Conservation (phyloP, 495 filamentous ascomycete species). For the Hamigera avellanea region DNA sequence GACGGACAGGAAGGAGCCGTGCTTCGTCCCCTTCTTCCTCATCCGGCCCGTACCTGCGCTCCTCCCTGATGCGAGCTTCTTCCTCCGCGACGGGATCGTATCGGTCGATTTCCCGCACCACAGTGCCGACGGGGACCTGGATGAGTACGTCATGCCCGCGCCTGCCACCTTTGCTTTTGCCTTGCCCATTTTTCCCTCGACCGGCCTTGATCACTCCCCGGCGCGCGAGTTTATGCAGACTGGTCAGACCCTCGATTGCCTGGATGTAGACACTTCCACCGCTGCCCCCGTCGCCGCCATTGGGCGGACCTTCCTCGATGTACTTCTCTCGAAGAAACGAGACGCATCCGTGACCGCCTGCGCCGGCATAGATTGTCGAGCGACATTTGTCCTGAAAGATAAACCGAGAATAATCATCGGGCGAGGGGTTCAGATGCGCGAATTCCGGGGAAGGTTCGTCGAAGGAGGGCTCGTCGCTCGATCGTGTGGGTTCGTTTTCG, state of each 20-base stretch:
- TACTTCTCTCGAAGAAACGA: conserved; percentile 88
- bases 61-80: conserved; percentile 18
- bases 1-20: conserved; percentile 20
- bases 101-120: conserved; percentile 70
- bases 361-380: conserved; percentile 61
- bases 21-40: conserved; percentile 20
- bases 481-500: conserved; percentile 8
- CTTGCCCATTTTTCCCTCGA: conserved; percentile 74
- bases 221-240: conserved; percentile 81
- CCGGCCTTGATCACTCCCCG: conserved; percentile 65
- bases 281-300: conserved; percentile 87
- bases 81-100: conserved; percentile 67
- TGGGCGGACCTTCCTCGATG: conserved; percentile 79
- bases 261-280: conserved; percentile 93
- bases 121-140: conserved; percentile 84
- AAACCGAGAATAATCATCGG: conserved; percentile 69
- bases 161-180: conserved; percentile 66
- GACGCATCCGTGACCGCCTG: conserved; percentile 83
- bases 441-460: conserved; percentile 17
- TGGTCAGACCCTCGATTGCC: conserved; percentile 79
- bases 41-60: conserved; percentile 13
- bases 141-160: conserved; percentile 81
- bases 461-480: conserved; percentile 3
- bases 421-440: conserved; percentile 62
- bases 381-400: conserved; percentile 80